These are phyloP conservation scores for Graphilbum ipis-grandicollis DNA, from an alignment of 2,329 filamentous ascomycete genomes.

Conservation along the genomic window DNA sequence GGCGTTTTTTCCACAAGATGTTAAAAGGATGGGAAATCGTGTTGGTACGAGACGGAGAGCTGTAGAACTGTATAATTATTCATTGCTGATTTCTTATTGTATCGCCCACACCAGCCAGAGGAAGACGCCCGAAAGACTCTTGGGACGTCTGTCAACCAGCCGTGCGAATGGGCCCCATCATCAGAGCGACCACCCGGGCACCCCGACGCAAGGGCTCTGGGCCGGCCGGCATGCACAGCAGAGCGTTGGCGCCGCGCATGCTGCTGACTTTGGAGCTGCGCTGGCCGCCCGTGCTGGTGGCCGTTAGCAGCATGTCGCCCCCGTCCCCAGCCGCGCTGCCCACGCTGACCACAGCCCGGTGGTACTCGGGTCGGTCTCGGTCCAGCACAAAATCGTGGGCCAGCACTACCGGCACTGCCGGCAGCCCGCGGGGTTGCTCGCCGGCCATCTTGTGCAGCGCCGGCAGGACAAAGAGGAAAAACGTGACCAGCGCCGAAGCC, in stretches of 20 bases:
- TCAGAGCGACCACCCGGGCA: slow-evolving; percentile 53
- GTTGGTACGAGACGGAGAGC: no score
- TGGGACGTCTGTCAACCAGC: no score
- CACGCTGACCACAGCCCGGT: slow-evolving; percentile 62
- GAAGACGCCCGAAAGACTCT: no score
- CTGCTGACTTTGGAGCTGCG: slow-evolving; percentile 82
- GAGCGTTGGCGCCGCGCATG: slow-evolving; percentile 70
- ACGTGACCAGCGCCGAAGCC: slow-evolving; percentile 79
- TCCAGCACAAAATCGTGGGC: slow-evolving; percentile 61
- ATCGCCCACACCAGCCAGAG: no score
- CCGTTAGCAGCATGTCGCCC: slow-evolving; percentile 52
- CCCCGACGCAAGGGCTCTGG: slow-evolving; percentile 51
- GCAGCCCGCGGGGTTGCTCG: slow-evolving; percentile 48
- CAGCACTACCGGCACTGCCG: slow-evolving; percentile 52
- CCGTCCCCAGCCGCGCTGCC: no score
- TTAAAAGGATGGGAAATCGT: no score
- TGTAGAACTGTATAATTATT: neutral
- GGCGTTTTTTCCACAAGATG: no score
- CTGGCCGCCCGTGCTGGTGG: slow-evolving; percentile 75
- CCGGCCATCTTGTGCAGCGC: slow-evolving; percentile 65
- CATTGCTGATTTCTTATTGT: neutral
- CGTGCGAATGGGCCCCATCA: slow-evolving; percentile 44
- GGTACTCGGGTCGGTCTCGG: slow-evolving; percentile 66
- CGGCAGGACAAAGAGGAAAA: slow-evolving; percentile 86
- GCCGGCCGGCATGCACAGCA: slow-evolving; percentile 57